Evolutionary conservation across 2,329 filamentous ascomycete species (phyloP), one percentile per base, ranked within the genome.

Genomic region (Lasiodiplodia hormozganensis): DNA sequence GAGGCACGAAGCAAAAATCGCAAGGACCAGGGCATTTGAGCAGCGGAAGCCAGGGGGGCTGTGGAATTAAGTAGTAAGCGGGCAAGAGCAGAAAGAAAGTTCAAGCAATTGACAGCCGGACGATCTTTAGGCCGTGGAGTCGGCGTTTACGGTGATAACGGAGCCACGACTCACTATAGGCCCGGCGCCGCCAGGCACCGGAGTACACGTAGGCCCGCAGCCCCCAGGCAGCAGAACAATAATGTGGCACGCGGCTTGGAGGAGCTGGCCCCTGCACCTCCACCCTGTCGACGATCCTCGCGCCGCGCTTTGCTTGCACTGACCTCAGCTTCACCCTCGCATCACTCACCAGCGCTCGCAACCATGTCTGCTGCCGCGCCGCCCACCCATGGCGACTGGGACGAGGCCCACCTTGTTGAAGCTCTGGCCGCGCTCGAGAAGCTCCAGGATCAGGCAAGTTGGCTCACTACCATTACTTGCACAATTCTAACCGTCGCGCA

Each of bases 401-500:
- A 80, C 65, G 80, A 82, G 73, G 74, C 74, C 57, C 77, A 79
- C 68, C 80, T 78, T 70, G 77, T 76, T 72, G 76, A 77, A 68
- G 82, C 81, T 2, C 80, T 85, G 51, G 80, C 80, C 40, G 78
- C 81, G 56, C 76, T 85, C 23, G 81, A 83, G 71, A 73, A 75
- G 51, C 75, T 85, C 4, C 80, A 83, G 70, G 75, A 78, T 52
- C 79, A 83, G 74, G 83, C 82, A 70, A 28, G 69, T 58, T 16
- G 14, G 11, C 16, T 25, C 23, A 28, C 18, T 21, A 49, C n/a
- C 31, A 34, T 8, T 34, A 10, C 31, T 66, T 25, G 40, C 31
- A 52, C 68, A 65, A 49, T 40, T 56, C 70, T 74, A 56, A 73
- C 36, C 34, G 49, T 1, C 11, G 21, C 28, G 4, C 64, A 84